Conservation (phyloP, 208 protist species). For the Acanthamoeba royreba region DNA sequence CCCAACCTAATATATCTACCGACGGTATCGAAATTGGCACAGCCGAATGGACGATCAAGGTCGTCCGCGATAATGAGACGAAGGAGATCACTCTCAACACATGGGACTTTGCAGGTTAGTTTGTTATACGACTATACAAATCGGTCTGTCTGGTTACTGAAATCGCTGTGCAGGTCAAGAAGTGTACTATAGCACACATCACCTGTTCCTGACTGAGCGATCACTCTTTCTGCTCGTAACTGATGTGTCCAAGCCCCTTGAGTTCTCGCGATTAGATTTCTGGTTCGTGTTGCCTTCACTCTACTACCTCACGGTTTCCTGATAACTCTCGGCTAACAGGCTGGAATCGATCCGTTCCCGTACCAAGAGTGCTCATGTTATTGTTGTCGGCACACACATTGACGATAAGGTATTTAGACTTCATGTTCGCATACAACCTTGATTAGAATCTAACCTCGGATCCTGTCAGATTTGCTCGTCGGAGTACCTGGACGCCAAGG, state of each 20-base stretch:
- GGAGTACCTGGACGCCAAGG: background rate
- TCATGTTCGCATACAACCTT: background rate
- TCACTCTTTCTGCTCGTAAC: conserved; percentile 18
- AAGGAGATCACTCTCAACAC: background rate
- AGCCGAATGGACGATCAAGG: background rate
- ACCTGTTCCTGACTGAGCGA: conserved; percentile 42
- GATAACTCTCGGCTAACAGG: conserved; percentile 12
- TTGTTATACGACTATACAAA: background rate
- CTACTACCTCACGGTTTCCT: background rate
- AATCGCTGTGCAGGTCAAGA: background rate
- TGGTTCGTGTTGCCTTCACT: background rate
- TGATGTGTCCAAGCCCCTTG: background rate
- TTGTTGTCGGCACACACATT: conserved; percentile 39
- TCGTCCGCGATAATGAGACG: background rate
- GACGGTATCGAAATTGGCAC: conserved; percentile 35
- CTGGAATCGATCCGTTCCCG: conserved; percentile 16
- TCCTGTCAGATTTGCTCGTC: background rate
- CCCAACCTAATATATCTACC: background rate
- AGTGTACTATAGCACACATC: conserved; percentile 43
- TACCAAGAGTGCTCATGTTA: background rate
- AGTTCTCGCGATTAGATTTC: conserved; percentile 1
- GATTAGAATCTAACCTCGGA: background rate
- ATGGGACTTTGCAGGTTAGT: conserved; percentile 38
- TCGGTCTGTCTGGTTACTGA: background rate
- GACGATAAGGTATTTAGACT: background rate